Percentiles rank a stretch among this genome's conserved stretches.
phyloP scores from a whole-genome alignment of 1,284 basidiomycete genomes.

The Sporisorium iseilematis-ciliati region DNA sequence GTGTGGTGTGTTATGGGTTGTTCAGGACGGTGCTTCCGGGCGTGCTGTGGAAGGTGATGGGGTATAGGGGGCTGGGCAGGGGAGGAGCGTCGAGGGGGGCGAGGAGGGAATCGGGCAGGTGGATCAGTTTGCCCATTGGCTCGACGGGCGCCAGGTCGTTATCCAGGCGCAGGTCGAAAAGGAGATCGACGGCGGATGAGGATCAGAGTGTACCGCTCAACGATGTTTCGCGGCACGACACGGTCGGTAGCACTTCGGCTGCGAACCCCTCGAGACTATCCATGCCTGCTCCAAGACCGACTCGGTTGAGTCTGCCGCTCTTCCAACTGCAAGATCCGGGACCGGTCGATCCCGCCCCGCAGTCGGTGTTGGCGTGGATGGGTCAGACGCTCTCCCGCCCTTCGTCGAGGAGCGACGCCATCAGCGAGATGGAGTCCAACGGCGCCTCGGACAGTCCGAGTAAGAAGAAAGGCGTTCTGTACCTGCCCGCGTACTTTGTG shows the following conservation, averaged over 20 bases:
- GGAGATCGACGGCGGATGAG: constrained; percentile 30
- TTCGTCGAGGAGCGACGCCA: constrained; percentile 37
- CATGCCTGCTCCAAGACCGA: constrained; percentile 48
- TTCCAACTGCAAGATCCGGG: constrained; percentile 54
- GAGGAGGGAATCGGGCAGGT: constrained; percentile 20
- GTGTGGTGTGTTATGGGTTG: constrained; percentile 47
- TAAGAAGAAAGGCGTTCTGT: constrained; percentile 52
- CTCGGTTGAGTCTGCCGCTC: constrained; percentile 43
- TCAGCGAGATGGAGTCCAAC: constrained; percentile 36
- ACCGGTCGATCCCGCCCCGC: constrained; percentile 35
- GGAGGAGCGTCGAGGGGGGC: constrained; percentile 10
- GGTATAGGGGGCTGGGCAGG: constrained; percentile 28
- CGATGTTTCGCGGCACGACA: constrained; percentile 14
- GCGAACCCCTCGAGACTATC: constrained; percentile 28
- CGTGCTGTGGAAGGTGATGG: constrained; percentile 24
- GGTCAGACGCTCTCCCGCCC: constrained; percentile 45
- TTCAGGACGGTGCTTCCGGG: constrained; percentile 45
- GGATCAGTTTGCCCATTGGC: constrained; percentile 55
- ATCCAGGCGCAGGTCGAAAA: constrained; percentile 24
- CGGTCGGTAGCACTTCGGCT: constrained; percentile 27
- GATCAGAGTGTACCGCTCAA: constrained; percentile 33
- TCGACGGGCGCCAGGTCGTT: constrained; percentile 6
- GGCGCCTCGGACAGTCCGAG: constrained; percentile 14
- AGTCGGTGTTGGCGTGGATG: constrained; percentile 53
- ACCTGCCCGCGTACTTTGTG: constrained; percentile 60